Conservation (phyloP, 495 filamentous ascomycete genomes). For the Neurospora discreta region DNA sequence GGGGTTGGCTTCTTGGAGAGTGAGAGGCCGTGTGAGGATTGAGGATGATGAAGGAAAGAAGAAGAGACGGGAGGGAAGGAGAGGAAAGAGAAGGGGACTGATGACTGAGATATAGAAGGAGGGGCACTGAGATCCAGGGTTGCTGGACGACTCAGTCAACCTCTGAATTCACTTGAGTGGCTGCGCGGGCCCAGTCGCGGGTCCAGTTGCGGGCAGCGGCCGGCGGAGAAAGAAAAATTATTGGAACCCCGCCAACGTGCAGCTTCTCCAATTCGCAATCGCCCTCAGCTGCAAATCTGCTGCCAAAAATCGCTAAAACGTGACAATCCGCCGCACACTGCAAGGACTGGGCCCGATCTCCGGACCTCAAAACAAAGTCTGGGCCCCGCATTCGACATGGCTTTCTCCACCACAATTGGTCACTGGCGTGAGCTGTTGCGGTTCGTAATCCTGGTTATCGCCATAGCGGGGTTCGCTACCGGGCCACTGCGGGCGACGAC, state of each 20-base stretch:
- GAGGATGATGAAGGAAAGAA: neutral
- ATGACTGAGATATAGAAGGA: constrained; percentile 1
- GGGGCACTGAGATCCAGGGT: neutral
- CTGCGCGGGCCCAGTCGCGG: neutral
- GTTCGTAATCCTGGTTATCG: neutral
- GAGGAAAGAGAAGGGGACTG: constrained; percentile 2
- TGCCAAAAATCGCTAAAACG: neutral
- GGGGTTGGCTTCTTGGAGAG: neutral
- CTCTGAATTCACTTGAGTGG: neutral
- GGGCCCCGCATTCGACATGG: neutral
- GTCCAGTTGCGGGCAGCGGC: neutral
- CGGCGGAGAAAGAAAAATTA: too few species aligned
- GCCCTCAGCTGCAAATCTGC: neutral
- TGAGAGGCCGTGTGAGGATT: neutral
- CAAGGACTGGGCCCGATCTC: neutral
- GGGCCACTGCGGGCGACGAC: neutral
- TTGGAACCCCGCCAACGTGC: constrained; percentile 8
- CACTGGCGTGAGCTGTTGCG: neutral
- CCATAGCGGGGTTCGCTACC: neutral
- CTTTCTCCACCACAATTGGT: neutral
- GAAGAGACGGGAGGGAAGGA: neutral
- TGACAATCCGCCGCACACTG: neutral
- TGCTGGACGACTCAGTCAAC: neutral
- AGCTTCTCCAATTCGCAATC: neutral
- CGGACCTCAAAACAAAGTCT: neutral